Conservation (phyloP, 2,329 filamentous ascomycete species). For the Epichloe elymi region DNA sequence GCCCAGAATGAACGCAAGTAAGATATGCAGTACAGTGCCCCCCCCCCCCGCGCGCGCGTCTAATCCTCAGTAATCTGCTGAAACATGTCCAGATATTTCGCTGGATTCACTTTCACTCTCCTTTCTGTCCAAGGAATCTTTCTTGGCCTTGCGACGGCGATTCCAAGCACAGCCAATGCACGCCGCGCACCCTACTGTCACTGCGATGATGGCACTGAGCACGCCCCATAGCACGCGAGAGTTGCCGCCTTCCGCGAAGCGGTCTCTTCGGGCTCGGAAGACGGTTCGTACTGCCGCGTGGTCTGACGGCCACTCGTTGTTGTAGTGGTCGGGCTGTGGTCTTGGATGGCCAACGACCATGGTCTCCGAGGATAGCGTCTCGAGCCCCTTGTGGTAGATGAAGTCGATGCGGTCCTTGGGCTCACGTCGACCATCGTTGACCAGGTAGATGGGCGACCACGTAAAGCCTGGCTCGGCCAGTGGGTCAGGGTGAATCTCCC, state of each 20-base stretch:
- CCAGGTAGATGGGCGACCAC: conserved; percentile 27
- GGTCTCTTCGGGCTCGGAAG: conserved; percentile 9
- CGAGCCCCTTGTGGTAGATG: conserved; percentile 26
- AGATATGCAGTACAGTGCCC: too few species aligned
- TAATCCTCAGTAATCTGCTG: neutral
- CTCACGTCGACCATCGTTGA: conserved; percentile 20
- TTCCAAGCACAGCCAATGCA: neutral
- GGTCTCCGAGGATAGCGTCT: conserved; percentile 17
- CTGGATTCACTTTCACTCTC: neutral
- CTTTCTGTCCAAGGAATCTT: neutral
- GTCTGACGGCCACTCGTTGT: conserved; percentile 30
- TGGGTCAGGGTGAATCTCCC: conserved; percentile 24
- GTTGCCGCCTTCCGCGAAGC: neutral
- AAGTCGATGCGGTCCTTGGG: conserved; percentile 30
- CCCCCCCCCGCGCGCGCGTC: neutral
- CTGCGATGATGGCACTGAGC: neutral
- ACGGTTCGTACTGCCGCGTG: conserved; percentile 22
- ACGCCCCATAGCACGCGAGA: neutral
- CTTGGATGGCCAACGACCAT: conserved; percentile 22
- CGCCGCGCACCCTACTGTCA: neutral
- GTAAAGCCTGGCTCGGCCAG: conserved; percentile 19
- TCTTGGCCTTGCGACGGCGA: neutral
- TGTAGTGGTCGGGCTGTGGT: conserved; percentile 18
- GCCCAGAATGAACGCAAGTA: neutral
- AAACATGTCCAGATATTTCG: neutral